Percentiles rank a stretch among this genome's conserved stretches.
phyloP scores from a whole-genome alignment of 768 basidiomycete genomes.

The Suillus subaureus region DNA sequence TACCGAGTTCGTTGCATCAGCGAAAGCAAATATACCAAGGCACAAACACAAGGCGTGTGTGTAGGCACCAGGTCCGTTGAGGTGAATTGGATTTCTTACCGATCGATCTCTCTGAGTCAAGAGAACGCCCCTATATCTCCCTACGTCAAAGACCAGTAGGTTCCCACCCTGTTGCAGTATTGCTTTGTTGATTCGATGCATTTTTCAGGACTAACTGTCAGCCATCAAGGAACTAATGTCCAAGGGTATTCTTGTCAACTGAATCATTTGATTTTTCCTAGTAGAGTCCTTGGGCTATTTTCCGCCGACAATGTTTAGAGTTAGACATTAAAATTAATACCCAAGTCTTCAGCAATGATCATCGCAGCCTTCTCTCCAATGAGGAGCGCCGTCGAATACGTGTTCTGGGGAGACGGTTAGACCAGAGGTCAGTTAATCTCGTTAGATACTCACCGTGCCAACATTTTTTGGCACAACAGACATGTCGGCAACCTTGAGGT shows the following conservation, averaged over 20 bases:
- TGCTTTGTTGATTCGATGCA: slow-evolving; percentile 1
- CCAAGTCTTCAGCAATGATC: slow-evolving; percentile 55
- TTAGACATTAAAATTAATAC: slow-evolving; percentile 16
- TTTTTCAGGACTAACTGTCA: slow-evolving; percentile 60
- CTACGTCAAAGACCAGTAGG: slow-evolving; percentile 82
- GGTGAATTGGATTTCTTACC: too few relatives aligned
- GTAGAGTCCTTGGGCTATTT: background rate
- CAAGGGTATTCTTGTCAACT: slow-evolving; percentile 74
- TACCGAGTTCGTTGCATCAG: too few relatives aligned
- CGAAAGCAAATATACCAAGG: too few relatives aligned
- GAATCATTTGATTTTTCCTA: slow-evolving; percentile 39
- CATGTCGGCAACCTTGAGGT: slow-evolving; percentile 24
- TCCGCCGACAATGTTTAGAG: background rate
- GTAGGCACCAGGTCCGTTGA: too few relatives aligned
- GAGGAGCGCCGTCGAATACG: slow-evolving; percentile 40
- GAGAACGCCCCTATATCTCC: slow-evolving; percentile 54
- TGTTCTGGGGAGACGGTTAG: slow-evolving; percentile 29
- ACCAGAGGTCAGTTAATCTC: background rate
- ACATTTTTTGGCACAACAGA: slow-evolving; percentile 40
- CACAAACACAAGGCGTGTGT: too few relatives aligned
- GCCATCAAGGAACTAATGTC: slow-evolving; percentile 74
- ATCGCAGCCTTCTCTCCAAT: slow-evolving; percentile 61
- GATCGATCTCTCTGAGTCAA: slow-evolving; percentile 60
- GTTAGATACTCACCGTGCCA: slow-evolving; percentile 23
- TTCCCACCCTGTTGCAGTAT: too few relatives aligned